Conservation (phyloP, 2,329 filamentous ascomycete species). For the Cephalotrichum gorgonifer region DNA sequence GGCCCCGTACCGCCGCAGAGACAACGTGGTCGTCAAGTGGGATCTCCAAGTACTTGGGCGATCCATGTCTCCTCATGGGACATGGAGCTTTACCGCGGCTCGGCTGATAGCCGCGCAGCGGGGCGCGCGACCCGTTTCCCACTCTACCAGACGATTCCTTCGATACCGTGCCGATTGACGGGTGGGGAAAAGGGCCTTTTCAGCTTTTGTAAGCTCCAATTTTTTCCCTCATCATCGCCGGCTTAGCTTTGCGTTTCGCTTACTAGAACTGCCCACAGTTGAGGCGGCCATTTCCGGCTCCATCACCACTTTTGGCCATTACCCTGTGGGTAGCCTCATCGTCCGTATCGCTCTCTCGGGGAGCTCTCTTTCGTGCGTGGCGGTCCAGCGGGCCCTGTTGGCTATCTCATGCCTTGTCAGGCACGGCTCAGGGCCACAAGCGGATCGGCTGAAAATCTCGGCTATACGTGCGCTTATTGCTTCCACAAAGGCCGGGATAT, state of each 20-base stretch:
- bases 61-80: slow-evolving; percentile 15
- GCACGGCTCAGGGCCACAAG: slow-evolving; percentile 12
- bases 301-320: slow-evolving; percentile 8
- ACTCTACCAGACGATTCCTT: neutral
- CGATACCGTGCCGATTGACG: neutral
- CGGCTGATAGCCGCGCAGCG: neutral
- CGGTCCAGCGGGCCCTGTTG: slow-evolving; percentile 14
- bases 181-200: slow-evolving; percentile 3
- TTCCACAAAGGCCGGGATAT: slow-evolving; percentile 10
- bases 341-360: slow-evolving; percentile 13
- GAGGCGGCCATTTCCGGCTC: slow-evolving; percentile 3
- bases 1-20: neutral
- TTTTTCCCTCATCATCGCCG: too few species aligned
- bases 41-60: slow-evolving; percentile 7
- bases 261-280: neutral
- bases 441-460: slow-evolving; percentile 14
- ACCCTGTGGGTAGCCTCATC: slow-evolving; percentile 13
- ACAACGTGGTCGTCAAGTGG: neutral
- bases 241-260: too few species aligned
- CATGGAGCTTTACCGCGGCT: slow-evolving; percentile 8
- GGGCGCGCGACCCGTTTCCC: neutral
- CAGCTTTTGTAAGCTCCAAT: slow-evolving; percentile 7
- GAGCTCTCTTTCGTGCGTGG: slow-evolving; percentile 11
- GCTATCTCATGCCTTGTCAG: slow-evolving; percentile 16
- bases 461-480: slow-evolving; percentile 13